These are phyloP conservation scores for Lachnellula suecica DNA, from an alignment of 2,329 filamentous ascomycete species.

Conservation along the genomic window DNA sequence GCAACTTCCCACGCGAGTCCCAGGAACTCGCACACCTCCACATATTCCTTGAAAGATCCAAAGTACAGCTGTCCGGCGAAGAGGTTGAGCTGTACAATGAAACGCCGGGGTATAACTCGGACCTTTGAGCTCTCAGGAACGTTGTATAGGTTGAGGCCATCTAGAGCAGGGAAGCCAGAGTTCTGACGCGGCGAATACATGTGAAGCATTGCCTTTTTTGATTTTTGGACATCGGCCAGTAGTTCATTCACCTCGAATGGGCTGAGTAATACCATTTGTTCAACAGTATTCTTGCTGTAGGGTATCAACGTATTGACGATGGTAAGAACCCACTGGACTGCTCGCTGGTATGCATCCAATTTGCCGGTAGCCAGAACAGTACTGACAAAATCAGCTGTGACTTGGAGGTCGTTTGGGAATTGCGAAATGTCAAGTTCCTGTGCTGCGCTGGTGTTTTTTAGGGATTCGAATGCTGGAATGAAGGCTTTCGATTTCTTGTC, in stretches of 20 bases:
- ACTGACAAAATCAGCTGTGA: conserved; percentile 48
- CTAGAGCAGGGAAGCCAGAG: conserved; percentile 38
- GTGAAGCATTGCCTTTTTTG: conserved; percentile 41
- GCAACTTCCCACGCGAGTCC: conserved; percentile 40
- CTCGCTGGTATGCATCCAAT: conserved; percentile 48
- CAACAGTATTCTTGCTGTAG: conserved; percentile 13
- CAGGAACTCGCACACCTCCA: conserved; percentile 47
- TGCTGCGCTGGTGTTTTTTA: conserved; percentile 42
- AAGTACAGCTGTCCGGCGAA: conserved; percentile 69
- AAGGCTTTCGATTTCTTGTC: conserved; percentile 32
- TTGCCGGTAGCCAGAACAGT: conserved; percentile 37
- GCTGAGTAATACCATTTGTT: conserved; percentile 47
- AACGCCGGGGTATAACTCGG: conserved; percentile 15
- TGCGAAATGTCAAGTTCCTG: conserved; percentile 30
- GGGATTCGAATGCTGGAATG: conserved; percentile 43
- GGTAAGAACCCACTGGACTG: conserved; percentile 53
- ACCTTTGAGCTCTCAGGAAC: conserved; percentile 28
- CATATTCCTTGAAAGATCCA: conserved; percentile 51
- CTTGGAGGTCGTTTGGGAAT: conserved; percentile 41
- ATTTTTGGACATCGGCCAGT: conserved; percentile 37
- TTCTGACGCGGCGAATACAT: conserved; percentile 48
- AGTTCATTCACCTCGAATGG: conserved; percentile 58
- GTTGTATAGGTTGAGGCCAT: conserved; percentile 44
- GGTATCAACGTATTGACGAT: too few species aligned
- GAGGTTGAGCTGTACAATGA: conserved; percentile 52